Conservation (phyloP, 192 early-diverging fungal species). For the Coemansia brasiliensis region DNA sequence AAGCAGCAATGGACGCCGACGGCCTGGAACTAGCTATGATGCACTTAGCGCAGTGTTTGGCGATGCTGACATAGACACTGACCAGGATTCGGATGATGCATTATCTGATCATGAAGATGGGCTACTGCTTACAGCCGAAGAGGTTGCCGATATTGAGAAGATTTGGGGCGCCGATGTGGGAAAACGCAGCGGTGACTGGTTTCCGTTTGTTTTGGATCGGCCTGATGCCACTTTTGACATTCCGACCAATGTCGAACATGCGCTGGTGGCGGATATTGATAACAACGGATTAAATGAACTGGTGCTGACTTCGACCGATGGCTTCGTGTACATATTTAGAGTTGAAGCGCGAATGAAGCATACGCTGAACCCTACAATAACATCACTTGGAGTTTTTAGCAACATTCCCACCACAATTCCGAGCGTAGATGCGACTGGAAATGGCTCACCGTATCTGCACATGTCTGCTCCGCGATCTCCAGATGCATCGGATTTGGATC, state of each 20-base stretch:
- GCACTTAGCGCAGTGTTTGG: slow-evolving; percentile 33
- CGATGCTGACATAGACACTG: slow-evolving; percentile 36
- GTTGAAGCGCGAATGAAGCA: slow-evolving; percentile 42
- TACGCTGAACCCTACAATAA: slow-evolving; percentile 35
- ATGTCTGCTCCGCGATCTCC: slow-evolving; percentile 56
- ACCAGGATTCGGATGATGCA: slow-evolving; percentile 25
- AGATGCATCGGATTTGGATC: slow-evolving; percentile 42
- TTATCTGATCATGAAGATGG: slow-evolving; percentile 27
- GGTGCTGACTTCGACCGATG: slow-evolving; percentile 55
- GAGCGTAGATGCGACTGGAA: slow-evolving; percentile 43
- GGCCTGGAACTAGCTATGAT: slow-evolving; percentile 16
- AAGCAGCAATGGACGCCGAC: slow-evolving; percentile 12
- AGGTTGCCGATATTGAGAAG: slow-evolving; percentile 49
- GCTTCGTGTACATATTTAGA: slow-evolving; percentile 55
- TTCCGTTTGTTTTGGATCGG: slow-evolving; percentile 44
- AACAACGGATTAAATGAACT: slow-evolving; percentile 56
- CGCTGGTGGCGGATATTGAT: slow-evolving; percentile 52
- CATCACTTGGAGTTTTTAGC: slow-evolving; percentile 40
- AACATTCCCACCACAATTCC: slow-evolving; percentile 41
- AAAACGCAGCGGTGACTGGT: slow-evolving; percentile 56
- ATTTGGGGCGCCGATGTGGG: slow-evolving; percentile 55
- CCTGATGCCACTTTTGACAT: slow-evolving; percentile 54
- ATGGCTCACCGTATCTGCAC: slow-evolving; percentile 49
- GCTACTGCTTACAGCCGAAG: slow-evolving; percentile 31
- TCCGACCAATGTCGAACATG: slow-evolving; percentile 55